phyloP scores from a whole-genome alignment of 495 filamentous ascomycete genomes.

The Aspergillus biplanus region DNA sequence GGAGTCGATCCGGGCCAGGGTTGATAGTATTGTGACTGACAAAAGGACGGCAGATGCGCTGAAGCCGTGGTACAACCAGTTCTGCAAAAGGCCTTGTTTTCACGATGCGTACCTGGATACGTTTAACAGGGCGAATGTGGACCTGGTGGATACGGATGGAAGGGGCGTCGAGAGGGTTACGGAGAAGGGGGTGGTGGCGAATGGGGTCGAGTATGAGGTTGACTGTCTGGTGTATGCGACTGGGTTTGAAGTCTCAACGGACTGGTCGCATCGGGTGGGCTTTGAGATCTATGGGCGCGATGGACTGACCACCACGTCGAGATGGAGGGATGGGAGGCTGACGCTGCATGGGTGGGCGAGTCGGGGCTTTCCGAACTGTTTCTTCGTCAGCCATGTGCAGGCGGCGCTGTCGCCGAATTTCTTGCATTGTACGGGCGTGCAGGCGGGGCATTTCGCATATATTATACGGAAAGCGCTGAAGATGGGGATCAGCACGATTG shows the following conservation, averaged over 20 bases:
- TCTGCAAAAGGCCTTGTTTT: slow-evolving; percentile 39
- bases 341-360: slow-evolving; percentile 53
- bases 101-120: slow-evolving; percentile 37
- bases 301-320: neutral
- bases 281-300: slow-evolving; percentile 35
- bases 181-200: slow-evolving; percentile 32
- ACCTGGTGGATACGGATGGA: slow-evolving; percentile 30
- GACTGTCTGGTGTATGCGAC: slow-evolving; percentile 42
- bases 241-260: slow-evolving; percentile 24
- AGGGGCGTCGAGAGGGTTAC: slow-evolving; percentile 29
- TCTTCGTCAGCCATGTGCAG: slow-evolving; percentile 49
- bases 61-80: slow-evolving; percentile 37
- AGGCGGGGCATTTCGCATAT: slow-evolving; percentile 45
- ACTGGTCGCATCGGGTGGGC: slow-evolving; percentile 38
- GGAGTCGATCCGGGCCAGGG: slow-evolving; percentile 26
- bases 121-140: slow-evolving; percentile 39
- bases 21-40: slow-evolving; percentile 36
- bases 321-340: slow-evolving; percentile 25
- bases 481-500: neutral
- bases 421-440: slow-evolving; percentile 40
- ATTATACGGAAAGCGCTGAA: slow-evolving; percentile 37
- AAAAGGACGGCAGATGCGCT: slow-evolving; percentile 26
- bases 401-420: slow-evolving; percentile 42
- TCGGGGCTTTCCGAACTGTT: slow-evolving; percentile 57
- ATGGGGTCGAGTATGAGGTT: slow-evolving; percentile 34